These are phyloP conservation scores for Dendrocalamus sinicus DNA, from an alignment of 176 grass and related monocot genomes.

Conservation along the genomic window DNA sequence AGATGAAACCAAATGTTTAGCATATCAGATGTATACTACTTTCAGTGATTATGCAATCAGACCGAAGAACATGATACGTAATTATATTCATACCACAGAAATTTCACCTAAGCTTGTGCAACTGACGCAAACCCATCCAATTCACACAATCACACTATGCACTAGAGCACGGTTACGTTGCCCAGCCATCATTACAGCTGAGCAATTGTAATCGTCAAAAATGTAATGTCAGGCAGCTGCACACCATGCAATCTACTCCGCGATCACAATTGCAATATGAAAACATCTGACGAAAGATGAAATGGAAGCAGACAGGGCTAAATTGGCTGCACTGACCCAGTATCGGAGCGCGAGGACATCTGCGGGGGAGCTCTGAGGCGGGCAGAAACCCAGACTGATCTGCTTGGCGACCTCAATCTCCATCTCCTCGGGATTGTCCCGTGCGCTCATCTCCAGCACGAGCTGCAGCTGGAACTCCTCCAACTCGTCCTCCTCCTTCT, in stretches of 20 bases:
- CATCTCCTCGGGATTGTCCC: conserved; percentile 94
- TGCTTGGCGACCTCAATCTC: conserved; percentile 96
- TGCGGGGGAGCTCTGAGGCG: conserved; percentile 55
- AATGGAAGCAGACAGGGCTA: conserved; percentile 26
- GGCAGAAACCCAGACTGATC: conserved; percentile 84
- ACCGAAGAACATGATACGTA: conserved; percentile 8
- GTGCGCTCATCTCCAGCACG: conserved; percentile 88
- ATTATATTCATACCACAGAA: neutral
- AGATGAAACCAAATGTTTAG: neutral
- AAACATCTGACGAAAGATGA: conserved; percentile 10
- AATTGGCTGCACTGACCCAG: conserved; percentile 65
- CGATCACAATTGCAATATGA: conserved; percentile 26
- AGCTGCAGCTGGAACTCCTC: conserved; percentile 97
- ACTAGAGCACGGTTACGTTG: neutral
- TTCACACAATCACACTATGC: neutral
- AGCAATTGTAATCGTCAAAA: neutral
- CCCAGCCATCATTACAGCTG: conserved; percentile 1
- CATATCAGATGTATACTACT: neutral
- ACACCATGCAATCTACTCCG: conserved; percentile 15
- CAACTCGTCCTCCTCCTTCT: conserved; percentile 68
- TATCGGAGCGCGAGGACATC: conserved; percentile 76
- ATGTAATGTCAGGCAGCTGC: neutral
- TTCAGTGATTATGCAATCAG: neutral
- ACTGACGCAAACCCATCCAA: neutral
- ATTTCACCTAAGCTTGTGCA: neutral